Base-by-base conservation (phyloP, 1,139 yeast genomes). In the Pichia sp. region DNA sequence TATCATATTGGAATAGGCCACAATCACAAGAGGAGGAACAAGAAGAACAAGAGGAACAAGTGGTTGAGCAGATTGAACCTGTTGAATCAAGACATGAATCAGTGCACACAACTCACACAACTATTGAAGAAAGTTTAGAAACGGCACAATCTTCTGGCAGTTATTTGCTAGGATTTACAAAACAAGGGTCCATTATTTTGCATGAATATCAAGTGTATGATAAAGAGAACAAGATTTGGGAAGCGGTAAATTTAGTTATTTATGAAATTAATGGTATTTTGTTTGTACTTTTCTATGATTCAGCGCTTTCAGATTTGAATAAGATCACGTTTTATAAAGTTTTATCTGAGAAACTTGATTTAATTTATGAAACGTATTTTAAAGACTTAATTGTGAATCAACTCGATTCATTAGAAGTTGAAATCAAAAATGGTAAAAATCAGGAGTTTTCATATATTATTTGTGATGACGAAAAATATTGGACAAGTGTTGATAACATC, bases 341-440 rank as follows among this genome's bases (percentile, higher is more conserved):
- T 1, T 53, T 80, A 36, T 73, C 73, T 43, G 41, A 42, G 3
- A 69, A 69, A 45, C 54, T 79, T 16, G 65, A 63, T 12, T 54
- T 53, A 1, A 49, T 65, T 29, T 64, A 63, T 45, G 47, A 48
- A 3, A 48, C 48, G 3, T 54, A 55, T 42, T 55, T 60, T 41
- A 45, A 51, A 20, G 62, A 60, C 34, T 31, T 60, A 11, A 51
- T 59, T 12, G 29, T 52, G 3, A 50, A 43, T n/a, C 64, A 59
- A 44, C 35, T 60, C 10, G 47, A 55, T 26, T 52, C 55, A 28
- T 39, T 54, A 5, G 54, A 51, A 33, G 41, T 37, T n/a, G 51
- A 50, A 20, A 25, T 51, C 34, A 35, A 39, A 12, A 30, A 22
- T 24, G 31, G 25, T 12, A 12, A 20, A 30, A 27, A 35, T n/a